Base-by-base conservation (phyloP, 352 stramenopile genomes). In the Phytophthora pinifolia region DNA sequence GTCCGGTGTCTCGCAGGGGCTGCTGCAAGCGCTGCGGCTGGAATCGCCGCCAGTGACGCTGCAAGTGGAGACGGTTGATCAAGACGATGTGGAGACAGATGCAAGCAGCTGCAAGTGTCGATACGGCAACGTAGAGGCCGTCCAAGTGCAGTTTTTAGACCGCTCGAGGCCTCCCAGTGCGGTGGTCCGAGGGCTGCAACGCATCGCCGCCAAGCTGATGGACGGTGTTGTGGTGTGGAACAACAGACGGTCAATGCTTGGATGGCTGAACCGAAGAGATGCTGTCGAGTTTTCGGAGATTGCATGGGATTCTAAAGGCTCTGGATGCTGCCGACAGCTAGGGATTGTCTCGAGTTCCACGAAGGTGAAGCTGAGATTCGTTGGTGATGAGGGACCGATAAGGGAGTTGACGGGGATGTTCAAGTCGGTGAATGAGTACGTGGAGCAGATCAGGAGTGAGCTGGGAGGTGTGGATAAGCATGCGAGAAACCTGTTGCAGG, bases 231-330 rank as follows among this genome's bases (percentile, higher is more conserved):
- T 74, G 7, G 38, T 86, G 7, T 91, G 79, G 79, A 57, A 32
- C 6, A 62, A 50, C 7, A 70, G 65, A 37, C 41, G 33, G 2
- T 46, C 69, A 7, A 62, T 54, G 0, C 37, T 90, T 9, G 48
- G 43, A 10, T 90, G 83, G 79, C 46, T 88, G 46, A 84, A 86
- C 34, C 20, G 15, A 8, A 51, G 42, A 36, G 67, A 86, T 18
- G 9, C 15, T 5, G 54, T 86, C 6, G 22, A 55, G 8, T 86
- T 81, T 51, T 15, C 35, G 0, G 34, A 58, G 31, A 39, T 86
- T 3, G 17, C 65, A 30, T 75, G 63, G 53, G 46, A 35, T 6
- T 49, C 34, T 1, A 39, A 35, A 45, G 55, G 76, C 2, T 53
- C 46, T 9, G 70, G 83, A 10, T 88, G 72, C 17, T 81, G 74